Base-by-base conservation (phyloP, 192 early-diverging fungal genomes). In the Gaertneriomyces sp. region DNA sequence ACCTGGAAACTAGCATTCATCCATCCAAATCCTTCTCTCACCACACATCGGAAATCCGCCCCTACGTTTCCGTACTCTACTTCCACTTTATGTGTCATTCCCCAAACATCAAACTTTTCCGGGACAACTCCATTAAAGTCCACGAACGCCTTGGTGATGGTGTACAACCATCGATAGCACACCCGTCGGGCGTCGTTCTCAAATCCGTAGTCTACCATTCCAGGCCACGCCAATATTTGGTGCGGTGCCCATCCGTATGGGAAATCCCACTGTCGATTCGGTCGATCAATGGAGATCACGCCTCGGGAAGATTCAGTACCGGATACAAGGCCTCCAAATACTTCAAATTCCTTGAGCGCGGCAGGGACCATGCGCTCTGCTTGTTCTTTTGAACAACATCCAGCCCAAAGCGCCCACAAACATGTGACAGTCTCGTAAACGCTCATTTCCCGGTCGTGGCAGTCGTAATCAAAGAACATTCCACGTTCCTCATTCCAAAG, bases 11-110 rank as follows among this genome's bases (percentile, higher is more conserved):
- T 79, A 6, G 94, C 90, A 64, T 98, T 98, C 96, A 98, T 98
- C 96, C 96, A 98, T 10, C 96, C 96, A 76, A 98, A 98, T 11
- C 96, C 96, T 79, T 98, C 96, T 6, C 91, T 83, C 0, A 92
- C 89, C 17, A 98, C 89, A 71, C 82, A 91, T 74, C 93, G 90
- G 79, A 98, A 98, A 69, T 97, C 95, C 0, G 84, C 74, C 4
- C 96, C 96, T 0, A 98, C 94, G 60, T 96, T 96, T 40, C 95
- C 95, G 61, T 98, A 98, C 77, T 99, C 96, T 10, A 98, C 95
- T 54, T 95, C 75, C 19, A 97, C 88, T 39, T 81, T 79, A 72
- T 99, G 96, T 17, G 90, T 90, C 76, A 97, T 84, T 51, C 83
- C 81, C 14, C 95, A 94, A 5, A 97, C 89, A 66, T 99, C 93